phyloP scores from a whole-genome alignment of 805 yeast genomes.

The Yamadazyma nakazawae region DNA sequence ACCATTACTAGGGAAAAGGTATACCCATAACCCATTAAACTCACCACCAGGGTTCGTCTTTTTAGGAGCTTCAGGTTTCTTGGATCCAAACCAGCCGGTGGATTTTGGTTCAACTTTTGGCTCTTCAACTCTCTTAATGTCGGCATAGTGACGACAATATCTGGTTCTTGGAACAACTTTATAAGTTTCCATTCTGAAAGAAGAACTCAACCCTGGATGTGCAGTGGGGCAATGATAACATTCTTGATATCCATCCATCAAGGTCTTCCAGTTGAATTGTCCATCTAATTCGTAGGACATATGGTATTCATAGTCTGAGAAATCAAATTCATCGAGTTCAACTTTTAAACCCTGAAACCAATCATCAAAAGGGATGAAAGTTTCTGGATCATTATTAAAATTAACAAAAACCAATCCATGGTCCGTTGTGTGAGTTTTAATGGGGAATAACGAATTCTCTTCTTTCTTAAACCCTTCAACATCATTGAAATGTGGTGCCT shows the following conservation, averaged over 20 bases:
- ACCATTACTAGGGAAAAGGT: slow-evolving; percentile 58
- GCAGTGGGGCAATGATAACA: slow-evolving; percentile 70
- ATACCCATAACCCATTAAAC: slow-evolving; percentile 61
- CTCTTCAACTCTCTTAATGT: slow-evolving; percentile 33
- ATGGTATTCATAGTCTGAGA: slow-evolving; percentile 58
- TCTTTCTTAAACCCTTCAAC: slow-evolving; percentile 57
- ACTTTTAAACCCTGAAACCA: slow-evolving; percentile 50
- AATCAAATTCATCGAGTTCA: slow-evolving; percentile 58
- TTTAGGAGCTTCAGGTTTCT: slow-evolving; percentile 17
- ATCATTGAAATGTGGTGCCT: slow-evolving; percentile 60
- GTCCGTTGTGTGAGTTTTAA: slow-evolving; percentile 50
- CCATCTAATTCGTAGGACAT: slow-evolving; percentile 65
- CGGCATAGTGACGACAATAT: slow-evolving; percentile 62
- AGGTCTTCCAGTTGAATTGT: slow-evolving; percentile 62
- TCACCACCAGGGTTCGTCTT: slow-evolving; percentile 57
- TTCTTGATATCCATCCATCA: slow-evolving; percentile 67
- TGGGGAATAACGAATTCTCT: slow-evolving; percentile 53
- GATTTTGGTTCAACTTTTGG: slow-evolving; percentile 27
- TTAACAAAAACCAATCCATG: slow-evolving; percentile 59
- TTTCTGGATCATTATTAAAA: slow-evolving; percentile 42
- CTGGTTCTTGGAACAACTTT: slow-evolving; percentile 57
- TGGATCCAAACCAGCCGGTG: slow-evolving; percentile 52
- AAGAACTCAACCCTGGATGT: slow-evolving; percentile 56
- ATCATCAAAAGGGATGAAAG: slow-evolving; percentile 47
- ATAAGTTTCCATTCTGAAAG: slow-evolving; percentile 63